These are phyloP conservation scores for Picocystis sp. DNA, from an alignment of 163 green algal species.

Conservation along the genomic window DNA sequence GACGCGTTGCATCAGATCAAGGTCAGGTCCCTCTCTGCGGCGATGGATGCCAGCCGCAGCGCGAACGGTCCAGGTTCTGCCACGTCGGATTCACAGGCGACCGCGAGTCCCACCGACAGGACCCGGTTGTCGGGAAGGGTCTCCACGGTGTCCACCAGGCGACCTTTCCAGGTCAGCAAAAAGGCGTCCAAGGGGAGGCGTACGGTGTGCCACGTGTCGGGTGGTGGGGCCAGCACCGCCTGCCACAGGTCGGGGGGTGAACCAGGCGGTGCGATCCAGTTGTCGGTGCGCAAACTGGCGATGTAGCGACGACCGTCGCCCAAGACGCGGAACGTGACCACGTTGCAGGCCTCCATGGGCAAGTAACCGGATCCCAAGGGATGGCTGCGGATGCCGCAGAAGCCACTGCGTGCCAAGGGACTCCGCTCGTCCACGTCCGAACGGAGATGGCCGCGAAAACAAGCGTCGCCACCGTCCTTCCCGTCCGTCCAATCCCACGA, in stretches of 20 bases:
- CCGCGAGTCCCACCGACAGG: slow-evolving; percentile 25
- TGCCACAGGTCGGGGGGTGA: slow-evolving; percentile 37
- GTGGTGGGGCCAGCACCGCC: slow-evolving; percentile 37
- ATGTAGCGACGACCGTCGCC: slow-evolving; percentile 45
- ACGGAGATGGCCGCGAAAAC: slow-evolving; percentile 19
- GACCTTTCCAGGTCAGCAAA: slow-evolving; percentile 38
- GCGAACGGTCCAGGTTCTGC: slow-evolving; percentile 17
- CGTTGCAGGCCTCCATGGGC: slow-evolving; percentile 28
- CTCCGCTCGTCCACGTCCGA: slow-evolving; percentile 11
- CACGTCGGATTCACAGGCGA: slow-evolving; percentile 21
- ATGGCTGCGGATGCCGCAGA: slow-evolving; percentile 21
- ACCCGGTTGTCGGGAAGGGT: slow-evolving; percentile 32
- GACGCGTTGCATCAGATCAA: no score
- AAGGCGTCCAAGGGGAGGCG: slow-evolving; percentile 34
- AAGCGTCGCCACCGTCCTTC: slow-evolving; percentile 12
- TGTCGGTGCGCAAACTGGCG: slow-evolving; percentile 37
- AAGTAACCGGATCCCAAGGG: not conserved
- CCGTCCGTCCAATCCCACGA: slow-evolving; percentile 5
- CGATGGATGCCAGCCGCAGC: slow-evolving; percentile 9
- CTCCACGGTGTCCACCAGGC: slow-evolving; percentile 27
- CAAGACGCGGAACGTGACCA: slow-evolving; percentile 27
- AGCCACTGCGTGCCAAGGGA: slow-evolving; percentile 32
- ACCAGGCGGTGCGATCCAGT: slow-evolving; percentile 35
- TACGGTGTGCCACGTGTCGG: slow-evolving; percentile 35
- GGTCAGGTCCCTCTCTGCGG: no score